Conservation (phyloP, 108 stramenopile species). For the Nannochloropsis oceanica region DNA sequence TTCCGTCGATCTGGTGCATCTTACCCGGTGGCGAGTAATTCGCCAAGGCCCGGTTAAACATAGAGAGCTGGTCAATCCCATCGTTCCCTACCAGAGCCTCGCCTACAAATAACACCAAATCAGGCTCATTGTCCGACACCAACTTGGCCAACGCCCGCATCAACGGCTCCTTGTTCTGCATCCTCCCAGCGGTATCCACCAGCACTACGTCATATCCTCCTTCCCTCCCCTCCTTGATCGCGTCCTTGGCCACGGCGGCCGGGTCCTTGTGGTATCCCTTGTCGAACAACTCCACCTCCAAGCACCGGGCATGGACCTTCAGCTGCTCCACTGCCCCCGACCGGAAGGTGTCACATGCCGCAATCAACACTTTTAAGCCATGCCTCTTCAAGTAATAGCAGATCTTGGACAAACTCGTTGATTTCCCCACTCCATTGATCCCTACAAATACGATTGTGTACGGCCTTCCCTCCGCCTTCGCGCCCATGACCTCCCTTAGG, state of each 20-base stretch:
- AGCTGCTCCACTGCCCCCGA: constrained; percentile 94
- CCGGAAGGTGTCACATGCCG: constrained; percentile 96
- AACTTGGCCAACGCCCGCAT: constrained; percentile 86
- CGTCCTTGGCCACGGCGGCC: constrained; percentile 65
- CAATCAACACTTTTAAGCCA: constrained; percentile 44
- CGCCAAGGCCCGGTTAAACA: constrained; percentile 46
- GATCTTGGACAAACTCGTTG: constrained; percentile 43
- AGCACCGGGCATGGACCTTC: constrained; percentile 64
- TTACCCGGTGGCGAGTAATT: constrained; percentile 35
- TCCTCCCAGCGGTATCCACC: constrained; percentile 90
- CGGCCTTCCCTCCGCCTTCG: constrained; percentile 31
- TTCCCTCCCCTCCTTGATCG: constrained; percentile 63
- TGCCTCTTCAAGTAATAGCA: constrained; percentile 46
- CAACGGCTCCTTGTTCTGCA: constrained; percentile 92
- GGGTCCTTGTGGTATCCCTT: constrained; percentile 89
- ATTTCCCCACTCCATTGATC: constrained; percentile 70
- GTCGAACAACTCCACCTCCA: constrained; percentile 72
- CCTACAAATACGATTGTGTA: constrained; percentile 86
- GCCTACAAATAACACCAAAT: constrained; percentile 80
- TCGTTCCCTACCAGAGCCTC: constrained; percentile 96
- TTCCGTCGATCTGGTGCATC: constrained; percentile 72
- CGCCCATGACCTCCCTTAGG: constrained; percentile 11
- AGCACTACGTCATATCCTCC: constrained; percentile 73
- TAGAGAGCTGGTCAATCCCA: constrained; percentile 63
- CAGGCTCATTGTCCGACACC: constrained; percentile 67